Evolutionary conservation across 371 early-diverging fungal species (phyloP).

Genomic region (Rhizomucor miehei): DNA sequence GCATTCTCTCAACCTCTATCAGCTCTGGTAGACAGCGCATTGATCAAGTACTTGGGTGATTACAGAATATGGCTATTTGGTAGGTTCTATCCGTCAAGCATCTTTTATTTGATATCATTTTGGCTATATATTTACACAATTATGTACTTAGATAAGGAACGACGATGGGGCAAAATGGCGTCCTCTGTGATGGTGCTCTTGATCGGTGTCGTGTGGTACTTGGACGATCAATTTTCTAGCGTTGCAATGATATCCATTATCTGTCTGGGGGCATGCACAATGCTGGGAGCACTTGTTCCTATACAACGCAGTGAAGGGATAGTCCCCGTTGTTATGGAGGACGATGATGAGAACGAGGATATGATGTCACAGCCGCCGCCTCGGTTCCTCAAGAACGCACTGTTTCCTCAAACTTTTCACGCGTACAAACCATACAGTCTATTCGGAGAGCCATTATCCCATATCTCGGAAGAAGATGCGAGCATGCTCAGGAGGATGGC

Average conservation of each 20-base stretch:
- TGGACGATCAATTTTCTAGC: constrained; percentile 3
- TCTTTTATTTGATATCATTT: not conserved
- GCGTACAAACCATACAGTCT: constrained; percentile 42
- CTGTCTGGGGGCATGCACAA: not conserved
- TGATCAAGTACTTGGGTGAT: constrained; percentile 32
- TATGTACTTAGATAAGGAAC: not conserved
- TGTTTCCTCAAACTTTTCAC: constrained; percentile 9
- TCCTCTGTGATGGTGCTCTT: not conserved
- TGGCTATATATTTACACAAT: not conserved
- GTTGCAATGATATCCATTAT: not conserved
- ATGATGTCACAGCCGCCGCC: constrained; percentile 16
- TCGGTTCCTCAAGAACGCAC: constrained; percentile 30
- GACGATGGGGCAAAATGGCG: constrained; percentile 9
- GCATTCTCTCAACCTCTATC: constrained; percentile 29
- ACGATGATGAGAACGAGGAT: constrained; percentile 19
- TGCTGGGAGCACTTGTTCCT: constrained; percentile 1
- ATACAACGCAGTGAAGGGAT: constrained; percentile 11
- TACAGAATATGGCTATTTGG: constrained; percentile 34
- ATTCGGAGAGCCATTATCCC: constrained; percentile 43
- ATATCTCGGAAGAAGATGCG: constrained; percentile 44
- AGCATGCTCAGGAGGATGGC: constrained; percentile 31
- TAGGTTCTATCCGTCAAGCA: constrained; percentile 14
- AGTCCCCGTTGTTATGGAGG: constrained; percentile 15
- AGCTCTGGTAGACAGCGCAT: constrained; percentile 22
- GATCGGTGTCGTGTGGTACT: constrained; percentile 5